Evolutionary conservation across 1,139 yeast species (phyloP), one percentile per base, ranked within the genome.

Genomic region (Diutina neorugosa): DNA sequence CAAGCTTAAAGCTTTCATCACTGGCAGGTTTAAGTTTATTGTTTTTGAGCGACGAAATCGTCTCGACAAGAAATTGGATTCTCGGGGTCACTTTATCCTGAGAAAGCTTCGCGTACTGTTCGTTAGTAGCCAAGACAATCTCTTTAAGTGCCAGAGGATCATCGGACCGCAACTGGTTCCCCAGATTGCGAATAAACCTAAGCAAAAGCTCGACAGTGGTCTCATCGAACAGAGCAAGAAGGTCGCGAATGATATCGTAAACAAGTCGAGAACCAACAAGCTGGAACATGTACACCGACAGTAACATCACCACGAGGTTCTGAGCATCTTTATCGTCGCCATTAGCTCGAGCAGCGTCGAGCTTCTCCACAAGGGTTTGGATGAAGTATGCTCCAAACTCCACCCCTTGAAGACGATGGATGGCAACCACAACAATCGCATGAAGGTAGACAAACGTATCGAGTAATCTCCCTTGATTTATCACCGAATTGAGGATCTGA

Each of bases 301-400:
- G 82, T 52, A 94, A 69, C 51, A 93, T 69, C 0, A 91, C 78
- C n/a, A 87, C 67, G 53, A 89, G 63, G 62, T 93, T 93, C 8
- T 82, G 73, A 1, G 86, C 77, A 59, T 82, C 84, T 60, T 84
- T 87, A 12, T n/a, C 20, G n/a, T 44, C 34, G 3, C 25, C 23
- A 9, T 42, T 9, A 4, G n/a, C 23, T 9, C 46, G 11, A 23
- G 48, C 34, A 5, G 31, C 14, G 55, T 79, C 81, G 65, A 81
- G 82, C 55, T 72, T 75, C 59, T 88, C 96, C 31, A 91, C 86
- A 53, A 88, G 65, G 0, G 80, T 75, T 64, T 94, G 98, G 42
- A 91, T 74, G 58, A 90, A 85, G 60, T 74, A 80, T 0, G 98
- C 98, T 54, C 96, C 98, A 66, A 90, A 86, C 58, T 89, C 96